Evolutionary conservation across 495 filamentous ascomycete species (phyloP).

Genomic region (Chaetomium tenue): DNA sequence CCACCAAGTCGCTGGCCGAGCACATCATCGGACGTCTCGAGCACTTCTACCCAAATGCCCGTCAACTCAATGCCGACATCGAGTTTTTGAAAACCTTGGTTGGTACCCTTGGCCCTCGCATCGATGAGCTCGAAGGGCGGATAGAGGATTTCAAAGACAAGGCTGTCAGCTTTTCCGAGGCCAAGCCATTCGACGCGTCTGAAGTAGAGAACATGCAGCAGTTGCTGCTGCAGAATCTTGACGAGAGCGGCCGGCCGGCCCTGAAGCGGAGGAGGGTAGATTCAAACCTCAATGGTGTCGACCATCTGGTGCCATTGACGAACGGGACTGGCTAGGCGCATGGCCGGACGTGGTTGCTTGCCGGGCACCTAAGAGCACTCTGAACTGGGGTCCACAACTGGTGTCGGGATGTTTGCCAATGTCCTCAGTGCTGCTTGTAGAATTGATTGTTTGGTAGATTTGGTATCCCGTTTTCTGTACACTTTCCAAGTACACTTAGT

Average conservation of each 20-base stretch:
- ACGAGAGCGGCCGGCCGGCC: neutral
- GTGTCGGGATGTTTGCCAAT: no score
- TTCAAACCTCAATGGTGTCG: neutral
- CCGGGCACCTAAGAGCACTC: neutral
- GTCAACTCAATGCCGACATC: slow-evolving; percentile 16
- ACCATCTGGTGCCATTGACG: neutral
- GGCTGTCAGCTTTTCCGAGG: neutral
- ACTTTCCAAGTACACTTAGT: no score
- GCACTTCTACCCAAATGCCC: slow-evolving; percentile 22
- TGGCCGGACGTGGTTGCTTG: neutral
- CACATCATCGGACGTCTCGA: slow-evolving; percentile 30
- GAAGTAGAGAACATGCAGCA: neutral
- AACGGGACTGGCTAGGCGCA: neutral
- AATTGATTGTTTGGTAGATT: no score
- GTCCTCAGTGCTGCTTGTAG: no score
- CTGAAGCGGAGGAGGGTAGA: slow-evolving; percentile 13
- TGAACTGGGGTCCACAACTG: no score
- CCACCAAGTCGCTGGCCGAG: slow-evolving; percentile 31
- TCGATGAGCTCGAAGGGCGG: slow-evolving; percentile 13
- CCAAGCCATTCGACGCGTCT: neutral
- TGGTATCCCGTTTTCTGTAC: no score
- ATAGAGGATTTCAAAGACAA: slow-evolving; percentile 7
- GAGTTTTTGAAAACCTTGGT: slow-evolving; percentile 7
- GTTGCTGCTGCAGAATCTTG: neutral
- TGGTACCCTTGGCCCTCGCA: neutral